Conservation (phyloP, 805 yeast species). For the Wickerhamiella azyma region DNA sequence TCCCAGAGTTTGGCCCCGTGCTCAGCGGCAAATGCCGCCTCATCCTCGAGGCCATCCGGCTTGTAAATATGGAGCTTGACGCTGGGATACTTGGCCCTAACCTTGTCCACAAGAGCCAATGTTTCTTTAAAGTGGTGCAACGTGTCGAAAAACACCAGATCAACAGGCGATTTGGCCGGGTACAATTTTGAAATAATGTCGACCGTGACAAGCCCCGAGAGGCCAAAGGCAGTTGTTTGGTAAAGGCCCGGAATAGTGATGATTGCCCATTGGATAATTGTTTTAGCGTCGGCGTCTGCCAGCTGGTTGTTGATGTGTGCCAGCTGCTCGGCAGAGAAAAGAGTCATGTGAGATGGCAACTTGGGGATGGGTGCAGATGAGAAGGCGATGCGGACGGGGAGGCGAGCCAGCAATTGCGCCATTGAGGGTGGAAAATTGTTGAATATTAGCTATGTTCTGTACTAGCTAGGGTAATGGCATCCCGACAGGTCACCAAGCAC, state of each 20-base stretch:
- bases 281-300: constrained; percentile 45
- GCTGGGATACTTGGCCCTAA: constrained; percentile 42
- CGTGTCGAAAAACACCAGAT: constrained; percentile 78
- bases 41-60: constrained; percentile 46
- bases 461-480: too few species aligned
- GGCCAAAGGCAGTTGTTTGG: constrained; percentile 92
- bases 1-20: constrained; percentile 81
- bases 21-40: constrained; percentile 45
- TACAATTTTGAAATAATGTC: constrained; percentile 58
- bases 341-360: constrained; percentile 2
- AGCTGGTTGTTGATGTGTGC: constrained; percentile 53
- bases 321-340: constrained; percentile 33
- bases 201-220: constrained; percentile 78
- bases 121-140: constrained; percentile 94
- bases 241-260: constrained; percentile 68
- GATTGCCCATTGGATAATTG: constrained; percentile 69
- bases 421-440: too few species aligned
- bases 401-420: too few species aligned
- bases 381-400: too few species aligned
- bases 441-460: neutral
- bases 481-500: too few species aligned
- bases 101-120: constrained; percentile 47
- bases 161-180: constrained; percentile 34
- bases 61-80: constrained; percentile 48
- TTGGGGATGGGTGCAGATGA: neutral